Base-by-base conservation (phyloP, 768 basidiomycete species). In the Lentinula lateritia region DNA sequence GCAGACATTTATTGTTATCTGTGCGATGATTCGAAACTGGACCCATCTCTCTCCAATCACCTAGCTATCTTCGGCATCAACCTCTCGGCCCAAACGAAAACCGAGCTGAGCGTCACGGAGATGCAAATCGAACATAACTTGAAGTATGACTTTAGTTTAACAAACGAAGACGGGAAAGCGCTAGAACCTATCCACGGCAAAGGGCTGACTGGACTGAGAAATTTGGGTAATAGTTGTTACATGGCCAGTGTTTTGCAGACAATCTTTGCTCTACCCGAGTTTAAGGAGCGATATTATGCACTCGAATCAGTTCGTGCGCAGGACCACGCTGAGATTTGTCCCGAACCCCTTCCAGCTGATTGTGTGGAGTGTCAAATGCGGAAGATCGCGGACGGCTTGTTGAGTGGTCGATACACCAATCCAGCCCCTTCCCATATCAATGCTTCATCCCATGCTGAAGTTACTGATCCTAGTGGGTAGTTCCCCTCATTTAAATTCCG, bases 121-220 rank as follows among this genome's bases (percentile, higher is more conserved):
- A 79, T 99, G 93, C 93, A 98, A 90, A 90, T 98, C 66, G 95
- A 98, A 70, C 94, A 98, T 65, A 99, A 99, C 69, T 77, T 98
- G 38, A 86, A 84, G 50, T 98, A 93, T 71, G 95, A 98, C 70
- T 98, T 98, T 73, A 93, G 91, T 0, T 83, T 99, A 61, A 92
- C 89, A 0, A 84, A 82, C 18, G 92, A 95, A 61, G 87, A 92
- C 57, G 96, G 95, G 1, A 87, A 89, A 35, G 90, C 93, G 1
- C 78, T 98, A 6, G 85, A 92, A 65, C 95, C 95, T 0, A 76
- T 98, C 10, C 95, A 90, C 70, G 97, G 97, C 0, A 84, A 89
- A 3, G 92, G 93, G 0, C 71, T 95, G 34, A 98, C 96, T 0
- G 97, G 97, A 1, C 76, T 98, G 0, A 77, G 86, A 23, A 98